Evolutionary conservation across 768 basidiomycete species (phyloP).

Genomic region (Mycena pura): DNA sequence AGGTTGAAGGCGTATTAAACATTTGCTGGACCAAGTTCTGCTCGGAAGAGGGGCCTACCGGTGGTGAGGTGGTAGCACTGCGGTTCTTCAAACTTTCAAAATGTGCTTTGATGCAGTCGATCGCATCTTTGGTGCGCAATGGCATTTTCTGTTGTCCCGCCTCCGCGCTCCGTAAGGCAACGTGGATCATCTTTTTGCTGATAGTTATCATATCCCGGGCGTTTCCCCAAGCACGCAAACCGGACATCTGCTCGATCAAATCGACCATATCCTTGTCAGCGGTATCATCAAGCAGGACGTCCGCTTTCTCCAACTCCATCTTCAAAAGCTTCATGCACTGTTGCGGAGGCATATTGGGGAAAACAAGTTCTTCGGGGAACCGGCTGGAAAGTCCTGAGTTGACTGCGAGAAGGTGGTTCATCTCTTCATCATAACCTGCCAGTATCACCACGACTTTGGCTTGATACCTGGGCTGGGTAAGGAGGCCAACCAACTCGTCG

Average conservation of each 20-base stretch:
- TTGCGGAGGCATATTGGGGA: conserved; percentile 56
- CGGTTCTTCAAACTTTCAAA: conserved; percentile 16
- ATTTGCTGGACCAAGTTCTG: conserved; percentile 2
- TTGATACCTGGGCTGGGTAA: conserved; percentile 64
- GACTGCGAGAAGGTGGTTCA: conserved; percentile 62
- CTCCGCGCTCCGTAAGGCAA: conserved; percentile 42
- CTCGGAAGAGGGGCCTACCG: neutral
- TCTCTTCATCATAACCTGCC: conserved; percentile 74
- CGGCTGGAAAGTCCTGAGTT: conserved; percentile 73
- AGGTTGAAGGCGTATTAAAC: neutral
- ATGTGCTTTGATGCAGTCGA: conserved; percentile 32
- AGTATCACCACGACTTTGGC: conserved; percentile 70
- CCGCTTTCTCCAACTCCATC: conserved; percentile 52
- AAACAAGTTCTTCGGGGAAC: conserved; percentile 66
- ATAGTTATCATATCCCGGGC: conserved; percentile 68
- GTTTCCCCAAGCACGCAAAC: conserved; percentile 68
- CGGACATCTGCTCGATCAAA: conserved; percentile 48
- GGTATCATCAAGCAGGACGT: conserved; percentile 41
- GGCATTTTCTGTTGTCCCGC: conserved; percentile 25
- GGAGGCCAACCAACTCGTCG: conserved; percentile 69
- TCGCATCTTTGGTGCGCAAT: conserved; percentile 36
- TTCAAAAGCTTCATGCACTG: conserved; percentile 58
- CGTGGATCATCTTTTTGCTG: conserved; percentile 52
- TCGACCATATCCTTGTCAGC: conserved; percentile 45
- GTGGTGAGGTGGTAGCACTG: neutral